phyloP scores from a whole-genome alignment of 306 rosid genomes.

The Amphicarpaea edgeworthii region DNA sequence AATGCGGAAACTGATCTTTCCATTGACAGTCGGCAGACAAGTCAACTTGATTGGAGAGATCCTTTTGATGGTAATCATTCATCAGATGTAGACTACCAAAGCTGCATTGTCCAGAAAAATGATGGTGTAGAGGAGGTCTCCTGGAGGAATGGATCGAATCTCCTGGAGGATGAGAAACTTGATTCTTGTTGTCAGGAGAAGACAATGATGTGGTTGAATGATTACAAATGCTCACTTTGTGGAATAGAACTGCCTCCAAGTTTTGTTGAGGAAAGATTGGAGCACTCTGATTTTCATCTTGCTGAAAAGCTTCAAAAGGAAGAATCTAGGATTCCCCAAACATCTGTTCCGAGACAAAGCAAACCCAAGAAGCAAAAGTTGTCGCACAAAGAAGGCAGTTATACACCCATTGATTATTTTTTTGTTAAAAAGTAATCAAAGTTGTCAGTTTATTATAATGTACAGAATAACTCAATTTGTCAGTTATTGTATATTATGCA shows the following conservation, averaged over 20 bases:
- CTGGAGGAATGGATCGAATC: slow-evolving; percentile 38
- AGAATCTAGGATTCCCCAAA: slow-evolving; percentile 63
- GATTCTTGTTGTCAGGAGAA: slow-evolving; percentile 51
- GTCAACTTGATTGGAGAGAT: slow-evolving; percentile 45
- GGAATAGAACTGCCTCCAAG: slow-evolving; percentile 82
- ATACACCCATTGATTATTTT: slow-evolving; percentile 75
- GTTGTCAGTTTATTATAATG: slow-evolving; percentile 36
- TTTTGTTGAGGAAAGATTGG: slow-evolving; percentile 83
- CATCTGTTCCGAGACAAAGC: slow-evolving; percentile 48
- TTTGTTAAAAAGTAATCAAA: slow-evolving; percentile 66
- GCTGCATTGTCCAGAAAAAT: slow-evolving; percentile 43
- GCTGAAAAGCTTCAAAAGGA: slow-evolving; percentile 90
- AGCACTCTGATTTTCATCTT: slow-evolving; percentile 91
- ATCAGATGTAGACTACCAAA: slow-evolving; percentile 45
- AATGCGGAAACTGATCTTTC: slow-evolving; percentile 57
- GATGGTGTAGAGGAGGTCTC: slow-evolving; percentile 49
- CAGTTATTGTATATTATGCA: slow-evolving; percentile 17
- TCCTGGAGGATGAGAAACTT: slow-evolving; percentile 41
- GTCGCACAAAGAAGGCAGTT: slow-evolving; percentile 63
- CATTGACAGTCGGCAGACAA: slow-evolving; percentile 46
- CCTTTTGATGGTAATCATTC: slow-evolving; percentile 49
- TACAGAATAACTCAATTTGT: slow-evolving; percentile 26
- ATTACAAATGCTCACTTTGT: slow-evolving; percentile 84
- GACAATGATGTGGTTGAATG: slow-evolving; percentile 70
- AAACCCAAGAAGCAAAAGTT: slow-evolving; percentile 71